A percentile compares a stretch with the other conserved stretches of the same genome.
Conservation (phyloP, 1,139 yeast genomes). For the Geotrichum restrictum region DNA sequence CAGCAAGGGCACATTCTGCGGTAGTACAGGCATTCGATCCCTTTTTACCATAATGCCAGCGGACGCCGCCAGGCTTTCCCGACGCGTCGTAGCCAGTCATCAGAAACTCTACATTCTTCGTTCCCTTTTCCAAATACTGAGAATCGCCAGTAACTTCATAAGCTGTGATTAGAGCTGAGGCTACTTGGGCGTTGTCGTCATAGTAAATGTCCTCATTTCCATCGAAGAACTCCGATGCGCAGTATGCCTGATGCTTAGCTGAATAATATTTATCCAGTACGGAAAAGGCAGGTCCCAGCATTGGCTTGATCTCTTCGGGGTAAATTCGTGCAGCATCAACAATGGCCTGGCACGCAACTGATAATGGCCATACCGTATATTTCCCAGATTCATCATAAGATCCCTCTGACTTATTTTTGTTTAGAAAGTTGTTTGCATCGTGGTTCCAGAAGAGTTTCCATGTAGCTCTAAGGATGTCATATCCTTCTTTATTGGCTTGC, state of each 20-base stretch:
- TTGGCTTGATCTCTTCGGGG: slow-evolving; percentile 54
- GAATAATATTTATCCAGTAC: slow-evolving; percentile 55
- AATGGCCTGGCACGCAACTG: slow-evolving; percentile 60
- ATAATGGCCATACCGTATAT: slow-evolving; percentile 65
- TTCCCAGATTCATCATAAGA: slow-evolving; percentile 51
- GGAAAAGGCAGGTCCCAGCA: slow-evolving; percentile 52
- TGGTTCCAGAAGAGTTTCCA: slow-evolving; percentile 33
- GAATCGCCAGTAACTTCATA: slow-evolving; percentile 63
- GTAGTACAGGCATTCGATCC: slow-evolving; percentile 67
- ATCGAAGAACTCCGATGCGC: slow-evolving; percentile 56
- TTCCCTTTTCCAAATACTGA: slow-evolving; percentile 52
- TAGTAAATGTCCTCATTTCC: slow-evolving; percentile 63
- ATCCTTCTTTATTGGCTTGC: no score
- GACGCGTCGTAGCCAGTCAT: slow-evolving; percentile 60
- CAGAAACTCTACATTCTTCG: slow-evolving; percentile 57
- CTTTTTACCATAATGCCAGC: slow-evolving; percentile 61
- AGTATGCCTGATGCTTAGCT: slow-evolving; percentile 49
- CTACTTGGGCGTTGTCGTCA: slow-evolving; percentile 75
- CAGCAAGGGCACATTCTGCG: slow-evolving; percentile 66
- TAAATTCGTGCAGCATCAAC: slow-evolving; percentile 60
- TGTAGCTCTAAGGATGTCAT: slow-evolving; percentile 14
- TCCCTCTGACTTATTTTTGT: slow-evolving; percentile 40
- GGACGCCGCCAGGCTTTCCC: slow-evolving; percentile 50
- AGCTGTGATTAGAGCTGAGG: slow-evolving; percentile 62
- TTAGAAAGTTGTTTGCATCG: slow-evolving; percentile 25